Evolutionary conservation across 495 filamentous ascomycete species (phyloP).

Genomic region (Extremus antarcticus): DNA sequence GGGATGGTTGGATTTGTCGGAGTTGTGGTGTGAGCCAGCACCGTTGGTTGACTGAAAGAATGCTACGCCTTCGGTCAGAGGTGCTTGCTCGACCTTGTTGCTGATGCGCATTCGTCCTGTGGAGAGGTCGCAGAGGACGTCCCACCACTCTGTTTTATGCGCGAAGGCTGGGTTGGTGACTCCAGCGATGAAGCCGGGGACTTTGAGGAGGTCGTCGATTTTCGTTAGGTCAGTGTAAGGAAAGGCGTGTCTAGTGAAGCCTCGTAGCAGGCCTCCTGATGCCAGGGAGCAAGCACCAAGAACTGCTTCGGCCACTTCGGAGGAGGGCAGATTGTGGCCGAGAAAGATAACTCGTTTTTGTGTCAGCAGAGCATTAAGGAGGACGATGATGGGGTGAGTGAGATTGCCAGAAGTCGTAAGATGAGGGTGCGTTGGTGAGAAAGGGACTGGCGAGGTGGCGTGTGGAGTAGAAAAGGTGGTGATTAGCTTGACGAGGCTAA

Average conservation of each 20-base stretch:
- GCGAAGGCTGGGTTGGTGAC: slow-evolving; percentile 97
- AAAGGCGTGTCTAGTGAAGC: slow-evolving; percentile 96
- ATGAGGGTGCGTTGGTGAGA: slow-evolving; percentile 69
- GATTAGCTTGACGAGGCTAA: slow-evolving; percentile 93
- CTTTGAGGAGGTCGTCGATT: slow-evolving; percentile 88
- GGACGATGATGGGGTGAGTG: slow-evolving; percentile 68
- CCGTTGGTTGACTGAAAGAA: slow-evolving; percentile 64
- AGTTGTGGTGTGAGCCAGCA: slow-evolving; percentile 34
- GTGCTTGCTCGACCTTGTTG: slow-evolving; percentile 54
- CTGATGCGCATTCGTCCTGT: slow-evolving; percentile 92
- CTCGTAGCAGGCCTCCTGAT: slow-evolving; percentile 85
- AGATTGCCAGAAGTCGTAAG: slow-evolving; percentile 79
- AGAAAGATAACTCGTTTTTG: slow-evolving; percentile 95
- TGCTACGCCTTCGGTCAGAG: slow-evolving; percentile 65
- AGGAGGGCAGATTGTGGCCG: slow-evolving; percentile 86
- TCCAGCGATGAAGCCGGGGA: slow-evolving; percentile 94
- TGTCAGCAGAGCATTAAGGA: slow-evolving; percentile 75
- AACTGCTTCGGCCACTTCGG: slow-evolving; percentile 90
- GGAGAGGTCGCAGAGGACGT: slow-evolving; percentile 86
- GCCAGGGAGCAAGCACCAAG: slow-evolving; percentile 86
- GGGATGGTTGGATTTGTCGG: slow-evolving; percentile 17
- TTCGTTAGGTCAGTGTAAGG: slow-evolving; percentile 98
- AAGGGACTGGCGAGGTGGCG: slow-evolving; percentile 69
- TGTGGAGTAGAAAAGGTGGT: slow-evolving; percentile 81
- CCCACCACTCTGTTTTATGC: slow-evolving; percentile 95